phyloP scores from a whole-genome alignment of 2,329 filamentous ascomycete genomes.

The Sarocladium brachiariae region DNA sequence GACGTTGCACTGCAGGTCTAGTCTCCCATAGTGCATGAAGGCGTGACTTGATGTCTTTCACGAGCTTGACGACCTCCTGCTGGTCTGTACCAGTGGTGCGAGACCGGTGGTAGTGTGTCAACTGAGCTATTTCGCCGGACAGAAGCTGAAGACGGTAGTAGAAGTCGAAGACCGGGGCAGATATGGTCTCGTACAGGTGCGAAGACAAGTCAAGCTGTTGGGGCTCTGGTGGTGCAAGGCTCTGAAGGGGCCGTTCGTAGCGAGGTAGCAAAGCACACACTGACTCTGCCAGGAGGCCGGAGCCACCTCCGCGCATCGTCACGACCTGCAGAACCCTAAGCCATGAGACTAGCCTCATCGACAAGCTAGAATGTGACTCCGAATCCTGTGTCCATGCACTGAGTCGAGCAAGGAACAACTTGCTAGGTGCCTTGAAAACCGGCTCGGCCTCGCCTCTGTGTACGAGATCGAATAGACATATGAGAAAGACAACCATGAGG shows the following conservation, averaged over 20 bases:
- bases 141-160: conserved; percentile 17
- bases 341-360: conserved; percentile 11
- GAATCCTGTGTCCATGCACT: neutral
- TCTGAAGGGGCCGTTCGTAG: conserved; percentile 1
- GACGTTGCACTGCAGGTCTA: conserved; percentile 13
- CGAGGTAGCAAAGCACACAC: conserved; percentile 11
- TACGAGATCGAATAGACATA: conserved; percentile 9
- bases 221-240: neutral
- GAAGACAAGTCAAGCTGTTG: conserved; percentile 9
- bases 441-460: conserved; percentile 2
- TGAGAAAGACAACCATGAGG: conserved; percentile 3
- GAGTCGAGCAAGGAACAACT: conserved; percentile 5
- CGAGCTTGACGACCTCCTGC: conserved; percentile 14
- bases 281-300: conserved; percentile 13
- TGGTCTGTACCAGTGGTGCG: conserved; percentile 17
- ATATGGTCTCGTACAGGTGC: conserved; percentile 13
- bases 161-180: conserved; percentile 15
- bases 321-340: conserved; percentile 14
- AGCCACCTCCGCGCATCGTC: conserved; percentile 15
- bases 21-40: conserved; percentile 14
- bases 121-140: conserved; percentile 14
- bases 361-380: neutral
- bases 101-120: conserved; percentile 19
- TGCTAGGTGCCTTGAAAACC: neutral
- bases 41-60: conserved; percentile 12